These are phyloP conservation scores for Orbilia javanica DNA, from an alignment of 2,329 filamentous ascomycete species.

Conservation along the genomic window DNA sequence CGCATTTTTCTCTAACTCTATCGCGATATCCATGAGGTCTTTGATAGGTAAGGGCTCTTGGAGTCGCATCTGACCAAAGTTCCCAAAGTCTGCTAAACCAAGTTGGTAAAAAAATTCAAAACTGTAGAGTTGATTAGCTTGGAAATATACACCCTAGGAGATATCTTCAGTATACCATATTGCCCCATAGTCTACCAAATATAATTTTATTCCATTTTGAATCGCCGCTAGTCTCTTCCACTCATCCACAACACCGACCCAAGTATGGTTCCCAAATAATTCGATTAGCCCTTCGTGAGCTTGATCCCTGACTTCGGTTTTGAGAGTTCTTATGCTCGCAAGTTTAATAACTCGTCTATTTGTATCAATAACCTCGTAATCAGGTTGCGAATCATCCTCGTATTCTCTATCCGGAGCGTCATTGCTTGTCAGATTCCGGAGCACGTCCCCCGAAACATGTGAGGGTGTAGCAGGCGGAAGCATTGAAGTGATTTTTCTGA, in stretches of 20 bases:
- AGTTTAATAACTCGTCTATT: conserved; percentile 66
- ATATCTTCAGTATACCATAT: conserved; percentile 67
- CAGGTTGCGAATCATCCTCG: conserved; percentile 60
- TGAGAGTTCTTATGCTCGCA: conserved; percentile 86
- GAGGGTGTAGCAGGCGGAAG: conserved; percentile 72
- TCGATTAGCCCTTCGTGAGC: conserved; percentile 90
- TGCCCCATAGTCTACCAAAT: conserved; percentile 91
- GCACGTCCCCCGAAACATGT: conserved; percentile 63
- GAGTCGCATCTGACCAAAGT: conserved; percentile 88
- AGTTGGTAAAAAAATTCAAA: conserved; percentile 96
- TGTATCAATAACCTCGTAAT: conserved; percentile 78
- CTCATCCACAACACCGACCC: conserved; percentile 92
- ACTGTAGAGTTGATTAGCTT: conserved; percentile 41
- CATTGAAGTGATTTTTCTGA: conserved; percentile 97
- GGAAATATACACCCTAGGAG: neutral
- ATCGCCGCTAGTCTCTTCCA: conserved; percentile 88
- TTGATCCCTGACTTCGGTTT: conserved; percentile 80
- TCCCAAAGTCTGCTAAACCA: conserved; percentile 93
- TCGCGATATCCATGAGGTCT: conserved; percentile 79
- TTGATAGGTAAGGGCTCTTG: conserved; percentile 78
- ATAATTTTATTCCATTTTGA: conserved; percentile 91
- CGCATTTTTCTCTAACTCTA: conserved; percentile 75
- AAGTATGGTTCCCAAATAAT: conserved; percentile 87
- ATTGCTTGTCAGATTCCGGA: conserved; percentile 61
- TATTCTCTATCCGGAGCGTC: conserved; percentile 58